phyloP scores from a whole-genome alignment of 768 basidiomycete genomes.

The Cystobasidium tubakii region DNA sequence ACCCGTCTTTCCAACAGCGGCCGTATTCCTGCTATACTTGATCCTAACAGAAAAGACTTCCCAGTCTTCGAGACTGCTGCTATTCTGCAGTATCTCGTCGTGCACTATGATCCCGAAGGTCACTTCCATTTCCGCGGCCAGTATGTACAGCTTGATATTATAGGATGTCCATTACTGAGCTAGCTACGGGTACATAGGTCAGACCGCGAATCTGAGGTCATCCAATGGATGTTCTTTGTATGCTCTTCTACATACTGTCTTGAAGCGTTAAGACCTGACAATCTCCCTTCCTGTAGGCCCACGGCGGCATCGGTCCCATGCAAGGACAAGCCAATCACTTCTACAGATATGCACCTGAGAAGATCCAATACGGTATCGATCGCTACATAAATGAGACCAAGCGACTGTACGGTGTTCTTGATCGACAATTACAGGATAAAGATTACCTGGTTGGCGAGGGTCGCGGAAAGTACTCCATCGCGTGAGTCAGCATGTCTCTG shows the following conservation, averaged over 20 bases:
- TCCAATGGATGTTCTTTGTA: constrained; percentile 35
- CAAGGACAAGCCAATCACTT: constrained; percentile 42
- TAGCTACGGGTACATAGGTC: not conserved
- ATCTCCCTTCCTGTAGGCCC: not conserved
- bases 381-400: constrained; percentile 42
- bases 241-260: not conserved
- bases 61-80: constrained; percentile 40
- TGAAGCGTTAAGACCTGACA: not conserved
- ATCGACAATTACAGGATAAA: constrained; percentile 39
- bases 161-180: not conserved
- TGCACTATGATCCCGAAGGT: constrained; percentile 37
- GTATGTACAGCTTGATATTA: constrained; percentile 13
- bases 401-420: constrained; percentile 40
- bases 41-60: constrained; percentile 41
- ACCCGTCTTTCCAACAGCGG: constrained; percentile 16
- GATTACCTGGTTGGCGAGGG: constrained; percentile 41
- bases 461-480: constrained; percentile 40
- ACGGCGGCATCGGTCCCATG: constrained; percentile 41
- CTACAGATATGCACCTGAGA: constrained; percentile 44
- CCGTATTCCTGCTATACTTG: constrained; percentile 42
- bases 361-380: constrained; percentile 42
- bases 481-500: constrained; percentile 20
- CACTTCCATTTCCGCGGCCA: constrained; percentile 40
- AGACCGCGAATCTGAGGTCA: constrained; percentile 25
- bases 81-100: constrained; percentile 39